These are phyloP conservation scores for Phytopythium boreale DNA, from an alignment of 352 stramenopile species.

Conservation along the genomic window DNA sequence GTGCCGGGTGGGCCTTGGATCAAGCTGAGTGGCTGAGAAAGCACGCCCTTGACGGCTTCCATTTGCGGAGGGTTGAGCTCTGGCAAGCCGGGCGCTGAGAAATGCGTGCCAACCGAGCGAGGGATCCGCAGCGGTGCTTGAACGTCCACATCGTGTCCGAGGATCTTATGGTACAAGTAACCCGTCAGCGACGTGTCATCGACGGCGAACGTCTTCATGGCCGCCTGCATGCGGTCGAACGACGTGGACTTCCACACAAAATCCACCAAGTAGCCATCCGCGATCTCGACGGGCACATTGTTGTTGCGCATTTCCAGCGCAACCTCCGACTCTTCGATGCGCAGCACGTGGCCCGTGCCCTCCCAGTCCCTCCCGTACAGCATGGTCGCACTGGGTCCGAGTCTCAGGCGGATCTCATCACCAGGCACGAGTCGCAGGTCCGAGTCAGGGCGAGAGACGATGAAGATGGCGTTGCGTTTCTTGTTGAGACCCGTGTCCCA, in stretches of 20 bases:
- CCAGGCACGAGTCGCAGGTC: constrained; percentile 92
- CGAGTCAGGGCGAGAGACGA: constrained; percentile 85
- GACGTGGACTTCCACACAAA: constrained; percentile 99
- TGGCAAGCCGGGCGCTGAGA: constrained; percentile 94
- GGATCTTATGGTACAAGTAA: constrained; percentile 99
- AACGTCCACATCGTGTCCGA: constrained; percentile 96
- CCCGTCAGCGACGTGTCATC: constrained; percentile 98
- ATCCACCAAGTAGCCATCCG: constrained; percentile 95
- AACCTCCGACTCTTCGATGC: constrained; percentile 82
- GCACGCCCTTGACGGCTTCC: constrained; percentile 92
- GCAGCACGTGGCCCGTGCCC: constrained; percentile 92
- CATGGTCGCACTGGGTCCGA: constrained; percentile 81
- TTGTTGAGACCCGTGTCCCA: constrained; percentile 97
- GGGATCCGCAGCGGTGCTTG: constrained; percentile 83
- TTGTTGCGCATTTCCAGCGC: constrained; percentile 84
- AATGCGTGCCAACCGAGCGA: constrained; percentile 58
- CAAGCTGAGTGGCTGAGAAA: constrained; percentile 96
- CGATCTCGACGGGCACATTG: constrained; percentile 90
- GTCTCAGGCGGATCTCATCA: constrained; percentile 95
- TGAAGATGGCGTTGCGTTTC: constrained; percentile 96
- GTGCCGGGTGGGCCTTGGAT: constrained; percentile 98
- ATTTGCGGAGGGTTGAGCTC: constrained; percentile 98
- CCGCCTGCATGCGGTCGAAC: constrained; percentile 99
- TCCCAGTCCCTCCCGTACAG: constrained; percentile 91
- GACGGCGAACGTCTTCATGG: constrained; percentile 98